Percentiles rank a stretch among this genome's conserved stretches.
Conservation (phyloP, 2,329 filamentous ascomycete genomes). For the Pseudogymnoascus sp. region DNA sequence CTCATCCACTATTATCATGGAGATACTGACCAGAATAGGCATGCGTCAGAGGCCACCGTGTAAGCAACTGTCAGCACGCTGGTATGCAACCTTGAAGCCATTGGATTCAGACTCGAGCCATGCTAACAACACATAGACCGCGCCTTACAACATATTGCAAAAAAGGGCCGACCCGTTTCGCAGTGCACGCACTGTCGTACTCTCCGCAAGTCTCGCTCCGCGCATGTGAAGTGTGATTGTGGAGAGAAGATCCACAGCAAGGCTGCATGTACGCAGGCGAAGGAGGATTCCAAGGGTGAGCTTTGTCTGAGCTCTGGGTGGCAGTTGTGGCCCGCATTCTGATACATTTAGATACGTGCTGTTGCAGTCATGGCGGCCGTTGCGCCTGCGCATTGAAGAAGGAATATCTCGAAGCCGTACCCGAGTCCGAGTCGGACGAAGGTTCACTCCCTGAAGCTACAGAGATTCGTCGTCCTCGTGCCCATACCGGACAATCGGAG, state of each 20-base stretch:
- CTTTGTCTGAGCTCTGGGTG: slow-evolving; percentile 20
- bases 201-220: slow-evolving; percentile 89
- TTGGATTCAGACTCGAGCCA: slow-evolving; percentile 14
- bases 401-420: slow-evolving; percentile 54
- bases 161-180: slow-evolving; percentile 93
- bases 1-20: neutral
- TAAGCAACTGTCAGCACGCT: slow-evolving; percentile 95
- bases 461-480: slow-evolving; percentile 42
- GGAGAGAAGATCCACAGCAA: slow-evolving; percentile 71
- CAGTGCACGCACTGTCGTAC: slow-evolving; percentile 96
- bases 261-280: slow-evolving; percentile 46
- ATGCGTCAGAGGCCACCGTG: slow-evolving; percentile 94
- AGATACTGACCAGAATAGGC: slow-evolving; percentile 14
- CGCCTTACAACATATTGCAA: slow-evolving; percentile 87
- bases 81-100: slow-evolving; percentile 51
- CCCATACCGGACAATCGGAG: slow-evolving; percentile 53
- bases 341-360: slow-evolving; percentile 50
- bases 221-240: slow-evolving; percentile 94
- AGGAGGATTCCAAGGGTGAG: slow-evolving; percentile 38
- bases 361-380: slow-evolving; percentile 59
- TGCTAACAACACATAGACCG: slow-evolving; percentile 53
- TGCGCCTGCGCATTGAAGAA: slow-evolving; percentile 59
- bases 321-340: slow-evolving; percentile 18
- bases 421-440: slow-evolving; percentile 52
- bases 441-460: slow-evolving; percentile 36